Percentiles rank a stretch among this genome's conserved stretches.
Conservation (phyloP, 2,329 filamentous ascomycete species). For the Penicillium sp. region DNA sequence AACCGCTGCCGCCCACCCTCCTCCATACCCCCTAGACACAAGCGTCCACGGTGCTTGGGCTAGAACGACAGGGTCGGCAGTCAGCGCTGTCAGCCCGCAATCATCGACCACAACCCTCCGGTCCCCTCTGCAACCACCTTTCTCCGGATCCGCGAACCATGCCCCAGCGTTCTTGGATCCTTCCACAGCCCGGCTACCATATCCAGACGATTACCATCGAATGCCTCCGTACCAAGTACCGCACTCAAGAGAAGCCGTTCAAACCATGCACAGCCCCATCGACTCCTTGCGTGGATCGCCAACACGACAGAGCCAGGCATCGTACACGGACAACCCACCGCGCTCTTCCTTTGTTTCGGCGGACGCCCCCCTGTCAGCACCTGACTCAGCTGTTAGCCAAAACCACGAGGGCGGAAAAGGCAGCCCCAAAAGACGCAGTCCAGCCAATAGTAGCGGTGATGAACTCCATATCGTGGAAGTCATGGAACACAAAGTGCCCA, state of each 20-base stretch:
- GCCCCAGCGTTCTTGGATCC: conserved; percentile 45
- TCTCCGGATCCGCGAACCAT: conserved; percentile 40
- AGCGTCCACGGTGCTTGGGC: conserved; percentile 54
- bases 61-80: conserved; percentile 45
- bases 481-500: conserved; percentile 32
- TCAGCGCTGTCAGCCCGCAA: conserved; percentile 14
- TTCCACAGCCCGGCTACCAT: conserved; percentile 41
- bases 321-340: conserved; percentile 30
- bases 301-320: conserved; percentile 24
- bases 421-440: conserved; percentile 32
- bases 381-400: conserved; percentile 24
- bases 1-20: conserved; percentile 21
- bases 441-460: conserved; percentile 35
- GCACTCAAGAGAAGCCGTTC: conserved; percentile 36
- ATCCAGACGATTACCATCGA: conserved; percentile 57
- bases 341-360: conserved; percentile 20
- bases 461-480: conserved; percentile 40
- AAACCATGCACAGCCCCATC: conserved; percentile 35
- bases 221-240: conserved; percentile 43
- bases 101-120: conserved; percentile 41
- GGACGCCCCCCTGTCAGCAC: conserved; percentile 25
- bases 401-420: conserved; percentile 27
- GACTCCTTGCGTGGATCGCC: conserved; percentile 38
- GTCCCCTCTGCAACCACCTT: conserved; percentile 38
- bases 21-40: conserved; percentile 39